Evolutionary conservation across 768 basidiomycete genomes (phyloP).

Genomic region (Auriscalpium vulgare): DNA sequence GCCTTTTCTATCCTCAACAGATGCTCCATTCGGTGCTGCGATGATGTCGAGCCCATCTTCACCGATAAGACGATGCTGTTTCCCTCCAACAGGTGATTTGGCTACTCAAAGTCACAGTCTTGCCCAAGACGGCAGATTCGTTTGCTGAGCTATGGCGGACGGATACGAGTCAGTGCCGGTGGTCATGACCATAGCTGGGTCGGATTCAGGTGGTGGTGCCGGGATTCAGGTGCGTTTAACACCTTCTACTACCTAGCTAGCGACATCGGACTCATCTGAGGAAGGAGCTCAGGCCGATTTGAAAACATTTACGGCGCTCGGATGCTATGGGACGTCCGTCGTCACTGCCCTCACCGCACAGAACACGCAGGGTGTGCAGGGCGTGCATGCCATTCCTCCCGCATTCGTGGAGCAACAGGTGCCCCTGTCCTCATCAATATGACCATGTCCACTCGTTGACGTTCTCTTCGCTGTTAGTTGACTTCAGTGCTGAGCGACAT

Average conservation of each 20-base stretch:
- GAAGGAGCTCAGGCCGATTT: constrained; percentile 60
- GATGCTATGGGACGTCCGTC: constrained; percentile 74
- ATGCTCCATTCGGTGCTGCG: no score
- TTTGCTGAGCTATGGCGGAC: no score
- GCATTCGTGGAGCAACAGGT: constrained; percentile 74
- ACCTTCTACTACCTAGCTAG: background rate
- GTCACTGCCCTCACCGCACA: constrained; percentile 86
- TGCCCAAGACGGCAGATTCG: no score
- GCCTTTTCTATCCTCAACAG: no score
- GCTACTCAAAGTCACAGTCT: background rate
- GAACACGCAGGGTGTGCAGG: constrained; percentile 81
- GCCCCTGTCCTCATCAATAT: constrained; percentile 12
- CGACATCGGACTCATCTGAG: background rate
- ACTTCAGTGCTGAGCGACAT: constrained; percentile 65
- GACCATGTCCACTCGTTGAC: constrained; percentile 1
- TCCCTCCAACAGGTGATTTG: no score
- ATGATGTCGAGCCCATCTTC: no score
- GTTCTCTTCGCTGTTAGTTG: constrained; percentile 37
- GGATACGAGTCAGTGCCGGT: constrained; percentile 17
- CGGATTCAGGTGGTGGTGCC: constrained; percentile 80
- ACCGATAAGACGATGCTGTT: no score
- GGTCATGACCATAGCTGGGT: constrained; percentile 69
- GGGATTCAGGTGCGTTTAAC: constrained; percentile 66
- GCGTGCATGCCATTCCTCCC: constrained; percentile 57
- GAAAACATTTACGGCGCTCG: constrained; percentile 72